phyloP scores from a whole-genome alignment of 2,329 filamentous ascomycete genomes.

The Neofusicoccum parvum region DNA sequence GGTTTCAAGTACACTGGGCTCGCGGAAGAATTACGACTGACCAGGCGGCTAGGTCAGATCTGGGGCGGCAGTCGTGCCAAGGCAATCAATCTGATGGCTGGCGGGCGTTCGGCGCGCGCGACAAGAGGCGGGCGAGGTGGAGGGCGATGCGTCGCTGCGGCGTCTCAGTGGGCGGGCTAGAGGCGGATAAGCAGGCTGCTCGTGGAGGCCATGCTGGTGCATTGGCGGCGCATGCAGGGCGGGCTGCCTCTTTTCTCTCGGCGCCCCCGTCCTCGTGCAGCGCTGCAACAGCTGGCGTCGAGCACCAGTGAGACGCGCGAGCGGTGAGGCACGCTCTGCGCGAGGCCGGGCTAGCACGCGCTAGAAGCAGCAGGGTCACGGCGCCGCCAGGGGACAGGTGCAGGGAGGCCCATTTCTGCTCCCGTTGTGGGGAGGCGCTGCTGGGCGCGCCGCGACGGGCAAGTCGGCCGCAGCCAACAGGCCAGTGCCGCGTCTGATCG shows the following conservation, averaged over 20 bases:
- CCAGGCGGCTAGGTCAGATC: conserved; percentile 14
- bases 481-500: conserved; percentile 7
- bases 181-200: conserved; percentile 11
- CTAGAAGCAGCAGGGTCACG: background rate
- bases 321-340: conserved; percentile 6
- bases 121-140: background rate
- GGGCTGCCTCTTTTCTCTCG: background rate
- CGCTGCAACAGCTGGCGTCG: conserved; percentile 2
- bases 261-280: conserved; percentile 5
- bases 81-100: conserved; percentile 18
- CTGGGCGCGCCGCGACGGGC: background rate
- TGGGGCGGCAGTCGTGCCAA: conserved; percentile 10
- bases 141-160: background rate
- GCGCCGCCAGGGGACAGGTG: background rate
- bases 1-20: conserved; percentile 21
- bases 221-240: conserved; percentile 5
- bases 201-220: conserved; percentile 2
- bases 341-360: background rate
- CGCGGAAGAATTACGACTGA: conserved; percentile 18
- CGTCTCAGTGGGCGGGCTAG: conserved; percentile 4
- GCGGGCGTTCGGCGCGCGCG: conserved; percentile 10
- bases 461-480: background rate
- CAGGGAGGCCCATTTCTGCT: background rate
- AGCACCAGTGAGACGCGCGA: background rate
- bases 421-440: conserved; percentile 9